These are phyloP conservation scores for Hypsizygus marmoreus DNA, from an alignment of 768 basidiomycete species.

Conservation along the genomic window DNA sequence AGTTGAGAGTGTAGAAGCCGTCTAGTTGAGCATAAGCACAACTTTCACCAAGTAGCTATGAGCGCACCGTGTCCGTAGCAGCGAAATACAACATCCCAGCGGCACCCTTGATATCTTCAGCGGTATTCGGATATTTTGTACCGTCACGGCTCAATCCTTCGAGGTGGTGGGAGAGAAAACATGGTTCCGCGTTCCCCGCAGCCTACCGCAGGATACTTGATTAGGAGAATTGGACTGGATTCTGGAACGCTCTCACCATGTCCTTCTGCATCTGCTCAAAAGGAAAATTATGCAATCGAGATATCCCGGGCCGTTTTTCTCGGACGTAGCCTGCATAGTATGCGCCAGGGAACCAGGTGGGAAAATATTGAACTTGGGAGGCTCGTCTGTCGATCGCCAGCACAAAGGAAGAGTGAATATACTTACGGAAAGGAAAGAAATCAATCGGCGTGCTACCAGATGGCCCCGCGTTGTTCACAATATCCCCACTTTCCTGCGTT, in stretches of 20 bases:
- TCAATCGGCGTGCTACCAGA: no score
- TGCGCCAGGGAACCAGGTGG: constrained; percentile 41
- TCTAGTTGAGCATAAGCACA: no score
- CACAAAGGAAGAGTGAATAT: background rate
- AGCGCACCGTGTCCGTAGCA: constrained; percentile 37
- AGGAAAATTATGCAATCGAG: constrained; percentile 34
- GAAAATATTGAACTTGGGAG: constrained; percentile 37
- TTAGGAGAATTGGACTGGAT: background rate
- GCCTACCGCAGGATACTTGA: constrained; percentile 4
- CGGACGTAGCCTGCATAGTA: constrained; percentile 34
- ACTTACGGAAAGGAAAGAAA: constrained; percentile 21
- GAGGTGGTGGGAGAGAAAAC: constrained; percentile 10
- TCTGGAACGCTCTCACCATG: constrained; percentile 25
- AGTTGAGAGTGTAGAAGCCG: constrained; percentile 1
- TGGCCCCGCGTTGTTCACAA: constrained; percentile 6
- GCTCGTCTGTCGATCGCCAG: background rate
- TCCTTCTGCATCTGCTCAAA: constrained; percentile 24
- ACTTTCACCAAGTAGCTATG: no score
- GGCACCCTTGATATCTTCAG: constrained; percentile 22
- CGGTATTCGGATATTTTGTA: background rate
- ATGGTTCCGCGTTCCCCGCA: constrained; percentile 18
- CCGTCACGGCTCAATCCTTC: constrained; percentile 7
- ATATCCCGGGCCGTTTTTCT: constrained; percentile 26
- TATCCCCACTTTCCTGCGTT: constrained; percentile 4
- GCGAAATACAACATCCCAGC: constrained; percentile 36